phyloP scores from a whole-genome alignment of 371 early-diverging fungal genomes.

The Lichtheimia ornata region DNA sequence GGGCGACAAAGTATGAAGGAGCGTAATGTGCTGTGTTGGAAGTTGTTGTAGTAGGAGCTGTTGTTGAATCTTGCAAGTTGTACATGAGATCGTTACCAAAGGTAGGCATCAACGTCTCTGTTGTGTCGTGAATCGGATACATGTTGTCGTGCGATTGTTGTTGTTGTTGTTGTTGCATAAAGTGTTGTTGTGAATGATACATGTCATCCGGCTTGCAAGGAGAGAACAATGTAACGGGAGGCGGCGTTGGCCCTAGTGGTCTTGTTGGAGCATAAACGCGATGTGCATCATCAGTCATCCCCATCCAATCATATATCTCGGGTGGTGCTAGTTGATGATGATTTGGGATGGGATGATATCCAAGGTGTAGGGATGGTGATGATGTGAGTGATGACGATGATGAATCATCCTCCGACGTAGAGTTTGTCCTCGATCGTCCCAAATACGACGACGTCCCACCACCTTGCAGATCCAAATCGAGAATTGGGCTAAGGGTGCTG shows the following conservation, averaged over 20 bases:
- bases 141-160: not conserved
- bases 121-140: not conserved
- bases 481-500: constrained; percentile 34
- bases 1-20: constrained; percentile 15
- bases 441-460: not conserved
- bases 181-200: constrained; percentile 8
- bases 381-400: constrained; percentile 32
- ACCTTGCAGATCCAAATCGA: constrained; percentile 10
- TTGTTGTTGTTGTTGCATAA: not conserved
- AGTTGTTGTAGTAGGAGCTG: not conserved
- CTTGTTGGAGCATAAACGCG: not conserved
- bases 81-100: not conserved
- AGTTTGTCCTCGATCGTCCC: constrained; percentile 8
- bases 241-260: constrained; percentile 18
- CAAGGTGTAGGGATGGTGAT: constrained; percentile 21
- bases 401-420: constrained; percentile 23
- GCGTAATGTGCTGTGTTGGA: not conserved
- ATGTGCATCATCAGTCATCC: not conserved
- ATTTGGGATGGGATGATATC: not conserved
- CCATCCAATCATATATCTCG: constrained; percentile 5
- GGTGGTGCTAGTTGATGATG: not conserved
- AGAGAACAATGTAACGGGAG: constrained; percentile 37
- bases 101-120: not conserved
- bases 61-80: not conserved
- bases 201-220: constrained; percentile 24